These are phyloP conservation scores for Xylaria flabelliformis DNA, from an alignment of 495 filamentous ascomycete genomes.

Conservation along the genomic window DNA sequence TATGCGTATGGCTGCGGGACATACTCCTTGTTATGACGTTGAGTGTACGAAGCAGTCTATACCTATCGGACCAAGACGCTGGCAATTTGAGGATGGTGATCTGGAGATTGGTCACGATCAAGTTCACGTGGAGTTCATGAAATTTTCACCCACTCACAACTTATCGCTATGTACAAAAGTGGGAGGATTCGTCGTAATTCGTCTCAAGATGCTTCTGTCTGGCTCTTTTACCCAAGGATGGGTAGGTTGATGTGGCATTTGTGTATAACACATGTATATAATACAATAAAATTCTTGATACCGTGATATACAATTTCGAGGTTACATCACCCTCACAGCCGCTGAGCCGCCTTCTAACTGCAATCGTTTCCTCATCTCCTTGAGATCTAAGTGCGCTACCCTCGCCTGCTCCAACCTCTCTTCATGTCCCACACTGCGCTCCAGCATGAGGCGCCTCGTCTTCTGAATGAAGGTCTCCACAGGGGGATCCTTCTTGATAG, in stretches of 20 bases:
- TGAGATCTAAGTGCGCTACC: constrained; percentile 48
- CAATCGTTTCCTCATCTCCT: constrained; percentile 50
- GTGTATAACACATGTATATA: constrained; percentile 33
- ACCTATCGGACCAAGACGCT: background rate
- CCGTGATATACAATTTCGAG: constrained; percentile 37
- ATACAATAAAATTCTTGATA: constrained; percentile 32
- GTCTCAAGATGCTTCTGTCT: background rate
- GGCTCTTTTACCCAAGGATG: background rate
- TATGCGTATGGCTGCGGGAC: background rate
- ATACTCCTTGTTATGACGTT: background rate
- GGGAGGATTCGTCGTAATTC: constrained; percentile 7
- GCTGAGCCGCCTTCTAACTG: constrained; percentile 33
- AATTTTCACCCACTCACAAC: background rate
- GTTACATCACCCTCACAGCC: constrained; percentile 28
- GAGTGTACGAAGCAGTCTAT: background rate
- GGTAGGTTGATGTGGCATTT: constrained; percentile 10
- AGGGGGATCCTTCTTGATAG: constrained; percentile 89
- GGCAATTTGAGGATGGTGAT: background rate
- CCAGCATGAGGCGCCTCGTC: constrained; percentile 40
- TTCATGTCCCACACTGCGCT: constrained; percentile 49
- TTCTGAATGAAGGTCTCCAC: constrained; percentile 54
- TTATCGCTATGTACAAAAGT: background rate
- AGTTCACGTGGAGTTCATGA: background rate
- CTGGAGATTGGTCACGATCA: background rate
- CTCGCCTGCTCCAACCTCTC: constrained; percentile 46